Evolutionary conservation across 306 rosid species (phyloP).

Genomic region (Castanea sativa): DNA sequence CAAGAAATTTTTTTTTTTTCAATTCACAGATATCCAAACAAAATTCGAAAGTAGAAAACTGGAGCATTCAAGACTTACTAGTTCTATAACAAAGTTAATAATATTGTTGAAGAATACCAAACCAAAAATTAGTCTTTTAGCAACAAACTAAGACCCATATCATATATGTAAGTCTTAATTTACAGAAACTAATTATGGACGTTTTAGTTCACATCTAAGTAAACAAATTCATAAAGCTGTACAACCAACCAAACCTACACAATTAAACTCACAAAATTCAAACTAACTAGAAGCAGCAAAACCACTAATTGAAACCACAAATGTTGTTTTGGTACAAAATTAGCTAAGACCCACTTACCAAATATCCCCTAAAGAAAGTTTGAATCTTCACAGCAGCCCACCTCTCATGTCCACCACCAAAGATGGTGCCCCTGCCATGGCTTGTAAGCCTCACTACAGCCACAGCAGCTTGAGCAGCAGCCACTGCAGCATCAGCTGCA

Average conservation of each 20-base stretch:
- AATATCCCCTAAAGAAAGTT: conserved; percentile 64
- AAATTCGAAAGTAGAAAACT: background rate
- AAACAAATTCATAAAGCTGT: background rate
- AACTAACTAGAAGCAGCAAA: background rate
- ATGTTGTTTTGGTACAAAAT: background rate
- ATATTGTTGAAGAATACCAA: background rate
- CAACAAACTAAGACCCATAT: background rate
- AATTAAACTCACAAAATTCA: background rate
- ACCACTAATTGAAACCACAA: background rate
- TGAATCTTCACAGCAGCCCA: conserved; percentile 81
- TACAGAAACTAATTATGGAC: too few species aligned
- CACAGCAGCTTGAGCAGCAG: conserved; percentile 85
- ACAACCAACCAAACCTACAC: background rate
- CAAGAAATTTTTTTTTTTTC: background rate
- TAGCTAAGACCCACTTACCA: conserved; percentile 40
- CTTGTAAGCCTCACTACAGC: conserved; percentile 79
- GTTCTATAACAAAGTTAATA: background rate
- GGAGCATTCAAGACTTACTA: conserved; percentile 5
- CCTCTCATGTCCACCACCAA: conserved; percentile 58
- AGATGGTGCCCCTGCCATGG: conserved; percentile 71
- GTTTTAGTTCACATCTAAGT: background rate
- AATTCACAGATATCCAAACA: background rate
- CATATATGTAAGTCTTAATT: background rate
- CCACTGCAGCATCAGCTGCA: conserved; percentile 86
- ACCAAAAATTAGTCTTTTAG: background rate